Percentiles rank a stretch among this genome's conserved stretches.
Conservation (phyloP, 73 alveolate genomes). For the Paramecium biaurelia region DNA sequence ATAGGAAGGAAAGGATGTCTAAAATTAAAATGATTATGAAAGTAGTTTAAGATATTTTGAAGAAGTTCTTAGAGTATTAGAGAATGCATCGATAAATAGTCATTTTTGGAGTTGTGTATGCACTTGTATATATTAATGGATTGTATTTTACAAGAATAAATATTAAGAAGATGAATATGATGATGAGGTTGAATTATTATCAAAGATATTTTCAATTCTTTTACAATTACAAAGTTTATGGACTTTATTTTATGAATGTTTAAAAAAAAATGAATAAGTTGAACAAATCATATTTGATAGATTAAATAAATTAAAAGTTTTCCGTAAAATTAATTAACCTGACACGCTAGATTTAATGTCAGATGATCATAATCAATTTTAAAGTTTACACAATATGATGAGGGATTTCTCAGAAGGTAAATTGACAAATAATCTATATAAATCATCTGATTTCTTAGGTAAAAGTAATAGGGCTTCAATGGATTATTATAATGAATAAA, state of each 20-base stretch:
- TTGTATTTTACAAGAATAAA: background rate
- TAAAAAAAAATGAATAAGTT: background rate
- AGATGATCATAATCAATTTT: background rate
- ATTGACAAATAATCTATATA: background rate
- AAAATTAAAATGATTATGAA: background rate
- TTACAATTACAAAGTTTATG: background rate
- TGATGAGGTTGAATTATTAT: background rate
- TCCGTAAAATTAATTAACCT: background rate
- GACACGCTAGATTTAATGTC: background rate
- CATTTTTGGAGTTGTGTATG: background rate
- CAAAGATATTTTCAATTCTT: background rate
- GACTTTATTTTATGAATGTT: background rate
- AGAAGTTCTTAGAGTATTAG: background rate
- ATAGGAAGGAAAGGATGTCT: background rate
- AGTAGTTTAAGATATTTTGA: background rate
- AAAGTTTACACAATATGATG: background rate
- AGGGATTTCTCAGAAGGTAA: background rate
- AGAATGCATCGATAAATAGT: background rate
- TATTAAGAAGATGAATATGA: background rate
- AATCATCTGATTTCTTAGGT: background rate
- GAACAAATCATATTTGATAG: background rate
- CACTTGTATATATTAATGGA: background rate
- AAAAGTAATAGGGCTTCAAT: background rate
- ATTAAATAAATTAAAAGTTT: background rate
- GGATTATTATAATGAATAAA: constrained; percentile 15